phyloP scores from a whole-genome alignment of 208 protist species.

The Porcisia deanei region DNA sequence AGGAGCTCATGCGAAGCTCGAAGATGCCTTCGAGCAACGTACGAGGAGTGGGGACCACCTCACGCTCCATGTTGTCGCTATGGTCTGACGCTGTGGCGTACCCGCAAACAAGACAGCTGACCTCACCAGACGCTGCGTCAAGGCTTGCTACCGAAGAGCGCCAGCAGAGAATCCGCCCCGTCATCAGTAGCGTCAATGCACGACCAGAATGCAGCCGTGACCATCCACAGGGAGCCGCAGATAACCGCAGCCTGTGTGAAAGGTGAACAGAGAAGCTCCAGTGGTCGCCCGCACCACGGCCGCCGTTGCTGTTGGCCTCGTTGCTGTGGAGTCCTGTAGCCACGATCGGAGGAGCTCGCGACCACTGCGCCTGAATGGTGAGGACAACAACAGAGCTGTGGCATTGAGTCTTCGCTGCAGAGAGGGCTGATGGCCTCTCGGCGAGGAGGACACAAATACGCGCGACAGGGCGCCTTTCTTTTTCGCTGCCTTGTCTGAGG shows the following conservation, averaged over 20 bases:
- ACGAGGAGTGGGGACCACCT: neutral
- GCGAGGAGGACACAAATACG: slow-evolving; percentile 21
- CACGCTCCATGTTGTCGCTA: neutral
- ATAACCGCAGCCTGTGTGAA: slow-evolving; percentile 8
- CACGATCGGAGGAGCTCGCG: neutral
- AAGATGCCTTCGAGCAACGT: slow-evolving; percentile 18
- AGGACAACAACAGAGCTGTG: slow-evolving; percentile 11
- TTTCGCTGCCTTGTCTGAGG: neutral
- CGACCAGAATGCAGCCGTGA: neutral
- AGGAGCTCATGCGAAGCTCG: neutral
- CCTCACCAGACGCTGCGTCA: neutral
- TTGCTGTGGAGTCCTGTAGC: neutral
- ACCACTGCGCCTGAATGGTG: slow-evolving; percentile 14
- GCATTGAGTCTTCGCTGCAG: neutral
- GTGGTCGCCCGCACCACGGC: neutral
- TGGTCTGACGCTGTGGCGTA: neutral
- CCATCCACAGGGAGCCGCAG: neutral
- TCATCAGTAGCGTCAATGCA: neutral
- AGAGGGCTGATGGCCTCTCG: neutral
- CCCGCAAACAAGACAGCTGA: slow-evolving; percentile 10
- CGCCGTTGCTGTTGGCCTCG: neutral
- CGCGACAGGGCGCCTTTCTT: neutral
- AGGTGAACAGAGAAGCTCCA: slow-evolving; percentile 23
- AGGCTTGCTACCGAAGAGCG: neutral
- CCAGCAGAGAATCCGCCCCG: slow-evolving; percentile 12